Percentiles rank a stretch among this genome's conserved stretches.
phyloP scores from a whole-genome alignment of 371 early-diverging fungal species.

The Circinella minor region DNA sequence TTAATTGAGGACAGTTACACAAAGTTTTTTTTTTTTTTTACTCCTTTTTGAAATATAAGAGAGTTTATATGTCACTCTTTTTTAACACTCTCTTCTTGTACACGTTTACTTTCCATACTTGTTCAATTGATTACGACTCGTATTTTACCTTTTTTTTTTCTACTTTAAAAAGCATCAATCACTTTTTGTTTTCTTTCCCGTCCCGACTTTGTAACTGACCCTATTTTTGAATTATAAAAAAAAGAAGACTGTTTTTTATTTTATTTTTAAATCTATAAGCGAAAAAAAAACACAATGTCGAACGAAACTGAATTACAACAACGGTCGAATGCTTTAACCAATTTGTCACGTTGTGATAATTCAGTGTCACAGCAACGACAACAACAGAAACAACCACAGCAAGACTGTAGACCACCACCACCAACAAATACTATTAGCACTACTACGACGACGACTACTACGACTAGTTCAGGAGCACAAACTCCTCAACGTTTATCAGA shows the following conservation, averaged over 20 bases:
- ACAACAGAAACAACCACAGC: background rate
- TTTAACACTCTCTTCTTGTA: background rate
- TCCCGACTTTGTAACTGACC: too few relatives aligned
- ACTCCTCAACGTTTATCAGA: slow-evolving; percentile 31
- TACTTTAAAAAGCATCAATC: background rate
- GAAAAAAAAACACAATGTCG: background rate
- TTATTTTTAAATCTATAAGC: background rate
- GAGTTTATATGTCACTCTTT: background rate
- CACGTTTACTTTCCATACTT: slow-evolving; percentile 3
- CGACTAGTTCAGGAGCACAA: slow-evolving; percentile 1
- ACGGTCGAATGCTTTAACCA: background rate
- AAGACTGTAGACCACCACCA: background rate
- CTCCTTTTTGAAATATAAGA: too few relatives aligned
- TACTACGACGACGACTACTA: background rate
- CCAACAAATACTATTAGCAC: background rate
- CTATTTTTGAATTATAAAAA: too few relatives aligned
- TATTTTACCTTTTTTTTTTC: background rate
- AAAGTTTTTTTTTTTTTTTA: too few relatives aligned
- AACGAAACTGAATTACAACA: background rate
- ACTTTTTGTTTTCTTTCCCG: background rate
- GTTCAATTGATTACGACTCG: background rate
- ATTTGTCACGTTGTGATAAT: background rate
- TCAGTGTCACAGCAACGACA: background rate
- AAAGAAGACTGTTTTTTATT: background rate
- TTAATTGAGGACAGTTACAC: too few relatives aligned